A percentile compares a stretch with the other conserved stretches of the same genome.
Evolutionary conservation across 2,329 filamentous ascomycete species (phyloP).

Genomic region (Scedosporium boydii): DNA sequence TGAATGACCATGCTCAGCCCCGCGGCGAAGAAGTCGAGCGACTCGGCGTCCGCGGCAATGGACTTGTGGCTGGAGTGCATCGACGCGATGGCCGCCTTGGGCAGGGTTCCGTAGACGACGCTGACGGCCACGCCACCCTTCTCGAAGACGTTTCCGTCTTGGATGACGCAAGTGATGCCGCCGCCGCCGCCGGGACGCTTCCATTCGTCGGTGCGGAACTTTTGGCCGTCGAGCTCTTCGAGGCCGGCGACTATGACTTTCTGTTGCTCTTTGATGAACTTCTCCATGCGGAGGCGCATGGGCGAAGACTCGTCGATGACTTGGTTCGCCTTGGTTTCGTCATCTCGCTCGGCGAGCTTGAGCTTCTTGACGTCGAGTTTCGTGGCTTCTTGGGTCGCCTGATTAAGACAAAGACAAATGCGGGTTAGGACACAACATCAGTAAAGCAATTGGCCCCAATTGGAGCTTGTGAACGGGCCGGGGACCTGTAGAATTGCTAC

Average conservation of each 20-base stretch:
- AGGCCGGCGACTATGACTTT: conserved; percentile 76
- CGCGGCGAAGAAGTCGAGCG: conserved; percentile 88
- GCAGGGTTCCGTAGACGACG: conserved; percentile 86
- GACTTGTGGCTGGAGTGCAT: conserved; percentile 96
- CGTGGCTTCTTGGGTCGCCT: conserved; percentile 32
- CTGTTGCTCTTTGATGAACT: conserved; percentile 89
- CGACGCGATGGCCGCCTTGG: conserved; percentile 76
- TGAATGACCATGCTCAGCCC: conserved; percentile 90
- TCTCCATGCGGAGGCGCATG: conserved; percentile 97
- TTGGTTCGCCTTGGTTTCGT: conserved; percentile 63
- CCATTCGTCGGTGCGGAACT: conserved; percentile 83
- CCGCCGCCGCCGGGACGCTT: conserved; percentile 81
- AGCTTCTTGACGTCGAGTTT: conserved; percentile 59
- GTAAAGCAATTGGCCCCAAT: background rate
- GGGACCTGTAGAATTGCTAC: background rate
- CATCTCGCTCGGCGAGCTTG: conserved; percentile 78
- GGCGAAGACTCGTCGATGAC: conserved; percentile 65
- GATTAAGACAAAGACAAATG: background rate
- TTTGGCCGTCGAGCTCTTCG: conserved; percentile 71
- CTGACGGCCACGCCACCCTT: conserved; percentile 95
- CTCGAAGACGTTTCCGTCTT: conserved; percentile 95
- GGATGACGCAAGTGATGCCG: conserved; percentile 87
- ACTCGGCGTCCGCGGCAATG: conserved; percentile 61
- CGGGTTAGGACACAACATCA: too few relatives aligned
- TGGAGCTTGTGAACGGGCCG: background rate